These are phyloP conservation scores for Clavulina sp. DNA, from an alignment of 768 basidiomycete species.

Conservation along the genomic window DNA sequence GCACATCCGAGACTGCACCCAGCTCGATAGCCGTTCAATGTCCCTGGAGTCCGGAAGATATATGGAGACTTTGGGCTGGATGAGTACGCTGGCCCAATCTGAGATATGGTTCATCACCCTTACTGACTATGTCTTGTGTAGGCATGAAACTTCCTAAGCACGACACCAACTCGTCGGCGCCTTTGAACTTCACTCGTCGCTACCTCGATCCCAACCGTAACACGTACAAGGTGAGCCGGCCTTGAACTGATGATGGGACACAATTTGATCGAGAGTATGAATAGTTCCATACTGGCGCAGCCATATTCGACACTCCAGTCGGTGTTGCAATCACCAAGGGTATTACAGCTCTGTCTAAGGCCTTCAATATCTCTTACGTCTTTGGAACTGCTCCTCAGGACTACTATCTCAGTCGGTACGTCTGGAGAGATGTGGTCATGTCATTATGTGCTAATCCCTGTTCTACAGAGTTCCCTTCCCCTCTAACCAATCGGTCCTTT, in stretches of 20 bases:
- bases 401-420: conserved; percentile 45
- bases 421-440: conserved; percentile 6
- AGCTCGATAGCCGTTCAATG: conserved; percentile 60
- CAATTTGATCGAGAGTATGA: background rate
- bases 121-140: conserved; percentile 11
- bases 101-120: background rate
- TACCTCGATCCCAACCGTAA: conserved; percentile 70
- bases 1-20: conserved; percentile 65
- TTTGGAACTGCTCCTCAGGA: conserved; percentile 66
- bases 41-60: conserved; percentile 71
- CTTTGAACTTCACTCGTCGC: conserved; percentile 43
- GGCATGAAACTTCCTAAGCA: no score
- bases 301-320: conserved; percentile 35
- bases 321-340: conserved; percentile 39
- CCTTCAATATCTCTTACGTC: conserved; percentile 41
- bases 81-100: conserved; percentile 29
- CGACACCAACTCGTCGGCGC: conserved; percentile 18
- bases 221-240: conserved; percentile 32
- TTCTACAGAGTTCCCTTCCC: conserved; percentile 47
- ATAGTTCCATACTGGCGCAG: conserved; percentile 42
- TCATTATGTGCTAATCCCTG: conserved; percentile 14
- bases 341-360: conserved; percentile 32
- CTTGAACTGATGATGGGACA: background rate
- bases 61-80: conserved; percentile 77
- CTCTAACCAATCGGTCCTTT: conserved; percentile 40